A percentile compares a stretch with the other conserved stretches of the same genome.
Conservation (phyloP, 768 basidiomycete genomes). For the Pisolithus sp. region DNA sequence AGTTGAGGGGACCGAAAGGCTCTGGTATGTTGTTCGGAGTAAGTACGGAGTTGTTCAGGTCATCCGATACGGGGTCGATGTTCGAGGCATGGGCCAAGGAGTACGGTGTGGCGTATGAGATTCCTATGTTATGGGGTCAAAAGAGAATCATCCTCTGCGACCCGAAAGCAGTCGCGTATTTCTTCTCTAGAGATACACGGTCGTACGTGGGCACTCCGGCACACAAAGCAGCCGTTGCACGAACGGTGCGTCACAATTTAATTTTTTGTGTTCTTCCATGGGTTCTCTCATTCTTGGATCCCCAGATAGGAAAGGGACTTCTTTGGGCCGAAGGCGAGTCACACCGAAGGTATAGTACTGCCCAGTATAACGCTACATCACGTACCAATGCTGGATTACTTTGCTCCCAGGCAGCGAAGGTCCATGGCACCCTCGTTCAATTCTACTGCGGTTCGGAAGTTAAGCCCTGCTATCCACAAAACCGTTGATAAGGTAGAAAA, state of each 20-base stretch:
- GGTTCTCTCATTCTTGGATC: slow-evolving; percentile 12
- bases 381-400: background rate
- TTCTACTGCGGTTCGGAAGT: slow-evolving; percentile 15
- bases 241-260: slow-evolving; percentile 14
- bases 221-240: slow-evolving; percentile 29
- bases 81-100: slow-evolving; percentile 39
- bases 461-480: slow-evolving; percentile 20
- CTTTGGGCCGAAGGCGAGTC: background rate
- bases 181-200: slow-evolving; percentile 43
- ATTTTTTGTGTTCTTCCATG: no score
- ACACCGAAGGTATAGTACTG: background rate
- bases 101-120: slow-evolving; percentile 38
- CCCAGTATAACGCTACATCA: background rate
- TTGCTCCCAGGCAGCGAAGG: slow-evolving; percentile 17
- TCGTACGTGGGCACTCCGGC: slow-evolving; percentile 36
- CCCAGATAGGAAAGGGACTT: slow-evolving; percentile 6
- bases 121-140: slow-evolving; percentile 33
- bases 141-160: slow-evolving; percentile 33
- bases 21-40: background rate
- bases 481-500: slow-evolving; percentile 22
- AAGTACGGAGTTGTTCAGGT: background rate
- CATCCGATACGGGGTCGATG: slow-evolving; percentile 8
- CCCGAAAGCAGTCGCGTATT: slow-evolving; percentile 43
- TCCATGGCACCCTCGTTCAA: slow-evolving; percentile 22
- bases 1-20: background rate